Evolutionary conservation across 1,139 yeast genomes (phyloP), one percentile per base, ranked within the genome.

Genomic region (Arxiozyma slooffiae): DNA sequence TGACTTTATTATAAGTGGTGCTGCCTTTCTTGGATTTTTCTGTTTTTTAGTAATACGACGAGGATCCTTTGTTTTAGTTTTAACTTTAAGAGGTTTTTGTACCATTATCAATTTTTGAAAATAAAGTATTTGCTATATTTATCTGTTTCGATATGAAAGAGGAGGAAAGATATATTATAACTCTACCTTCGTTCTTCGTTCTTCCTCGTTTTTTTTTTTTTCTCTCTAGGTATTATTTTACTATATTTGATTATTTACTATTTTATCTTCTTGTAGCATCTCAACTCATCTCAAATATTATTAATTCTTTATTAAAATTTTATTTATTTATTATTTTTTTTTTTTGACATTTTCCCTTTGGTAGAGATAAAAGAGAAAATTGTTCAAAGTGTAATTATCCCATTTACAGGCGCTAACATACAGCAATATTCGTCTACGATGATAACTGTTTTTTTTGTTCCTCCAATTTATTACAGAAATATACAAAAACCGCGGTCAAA

Each of bases 11-110:
- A 79, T 77, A 65, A 78, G 77, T 38, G 95, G 95, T 3, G 95
- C 90, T 38, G 85, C 85, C 49, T 81, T 80, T 66, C 79, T 81
- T 34, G 92, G 84, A 57, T 82, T 81, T 60, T 63, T 64, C 55
- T 71, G 74, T 57, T 62, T 70, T 60, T 70, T 70, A 2, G 73
- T 69, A 40, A 70, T 60, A 53, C 74, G 67, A 48, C 72, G 67
- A 38, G 71, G 68, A 41, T 65, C 68, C 54, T 71, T 71, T 14
- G 60, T 59, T 53, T 70, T 68, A 48, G 60, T 62, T 50, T 68
- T 70, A 17, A 69, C 70, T 53, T 70, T 70, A 7, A 70, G 57
- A 39, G 73, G 66, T 53, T 69, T 70, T 54, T 71, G 75, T 2
- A 70, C 69, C 75, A 71, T 71, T n/a, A 5, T 42, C n/a, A 11